Base-by-base conservation (phyloP, 495 filamentous ascomycete species). In the Penicillium coffeae region DNA sequence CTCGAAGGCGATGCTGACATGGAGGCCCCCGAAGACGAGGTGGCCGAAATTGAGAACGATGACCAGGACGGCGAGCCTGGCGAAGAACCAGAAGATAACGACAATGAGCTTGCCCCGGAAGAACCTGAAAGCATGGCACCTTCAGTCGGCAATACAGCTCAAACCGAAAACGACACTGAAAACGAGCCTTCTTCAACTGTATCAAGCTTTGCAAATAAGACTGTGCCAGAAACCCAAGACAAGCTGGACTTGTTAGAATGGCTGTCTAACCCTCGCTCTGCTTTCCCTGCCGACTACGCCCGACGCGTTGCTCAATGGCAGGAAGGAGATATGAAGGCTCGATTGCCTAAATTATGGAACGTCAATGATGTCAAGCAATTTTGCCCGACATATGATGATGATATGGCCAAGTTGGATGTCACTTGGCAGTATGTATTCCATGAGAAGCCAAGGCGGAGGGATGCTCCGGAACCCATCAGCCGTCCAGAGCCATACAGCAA, bases 341-440 rank as follows among this genome's bases (percentile, higher is more conserved):
- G 79, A 63, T 77, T 84, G 51, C 76, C 71, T 33, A 79, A 68
- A 51, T 77, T 65, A 50, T 88, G 83, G 59, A 86, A 68, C 5
- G 73, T 77, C 16, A 76, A 81, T 48, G 77, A 72, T 46, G 65
- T 72, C 15, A 65, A 64, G 43, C 77, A 57, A 0, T 76, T 79
- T 18, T 73, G 65, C 25, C 63, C 68, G 0, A 65, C 65, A 8
- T 75, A 72, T 44, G 60, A 69, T 13, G 51, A 65, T 1, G 58
- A 58, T 5, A 51, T 52, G 2, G 33, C 59, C 30, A 54, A 57
- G 33, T 51, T 67, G 1, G 61, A 68, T 3, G 19, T 54, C 2
- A 52, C 50, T 7, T 75, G 70, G 72, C 47, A 63, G 3, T 22
- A 52, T 27, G 59, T 62, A n/a, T 69, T 71, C 50, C 36, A 54